A percentile compares a stretch with the other conserved stretches of the same genome.
Evolutionary conservation across 2,329 filamentous ascomycete species (phyloP).

Genomic region (Arthrobotrys sphaeroides): DNA sequence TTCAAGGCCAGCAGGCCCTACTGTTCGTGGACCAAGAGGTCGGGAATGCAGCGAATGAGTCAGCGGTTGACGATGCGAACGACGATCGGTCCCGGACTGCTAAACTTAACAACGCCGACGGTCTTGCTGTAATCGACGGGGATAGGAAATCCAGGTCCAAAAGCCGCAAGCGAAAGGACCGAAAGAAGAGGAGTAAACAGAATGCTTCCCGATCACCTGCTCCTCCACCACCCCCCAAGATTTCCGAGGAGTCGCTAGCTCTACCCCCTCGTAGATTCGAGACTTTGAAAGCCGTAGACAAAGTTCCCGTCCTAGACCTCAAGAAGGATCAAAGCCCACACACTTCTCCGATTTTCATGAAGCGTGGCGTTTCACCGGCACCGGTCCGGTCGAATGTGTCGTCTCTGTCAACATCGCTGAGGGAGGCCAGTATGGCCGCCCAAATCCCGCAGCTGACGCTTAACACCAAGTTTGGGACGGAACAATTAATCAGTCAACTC

Average conservation of each 20-base stretch:
- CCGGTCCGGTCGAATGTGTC: constrained; percentile 43
- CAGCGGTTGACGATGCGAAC: constrained; percentile 14
- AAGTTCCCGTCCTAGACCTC: constrained; percentile 33
- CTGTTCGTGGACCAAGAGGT: constrained; percentile 38
- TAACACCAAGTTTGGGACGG: constrained; percentile 43
- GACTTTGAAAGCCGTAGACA: constrained; percentile 35
- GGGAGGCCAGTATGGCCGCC: constrained; percentile 50
- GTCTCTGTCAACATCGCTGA: constrained; percentile 41
- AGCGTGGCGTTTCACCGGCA: constrained; percentile 39
- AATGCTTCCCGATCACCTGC: constrained; percentile 26
- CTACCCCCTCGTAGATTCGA: constrained; percentile 34
- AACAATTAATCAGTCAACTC: constrained; percentile 46
- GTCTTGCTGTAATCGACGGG: constrained; percentile 13
- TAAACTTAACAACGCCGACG: constrained; percentile 24
- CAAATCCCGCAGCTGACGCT: constrained; percentile 50
- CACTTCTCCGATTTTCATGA: constrained; percentile 48
- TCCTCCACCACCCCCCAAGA: constrained; percentile 34
- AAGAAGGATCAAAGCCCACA: constrained; percentile 14
- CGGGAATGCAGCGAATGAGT: not conserved
- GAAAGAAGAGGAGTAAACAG: constrained; percentile 46
- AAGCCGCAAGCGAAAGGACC: constrained; percentile 47
- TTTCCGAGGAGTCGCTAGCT: constrained; percentile 35
- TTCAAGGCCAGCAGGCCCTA: constrained; percentile 36
- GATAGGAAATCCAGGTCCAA: constrained; percentile 50
- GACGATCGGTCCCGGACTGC: constrained; percentile 23